A percentile compares a stretch with the other conserved stretches of the same genome.
Evolutionary conservation across 2,329 filamentous ascomycete genomes (phyloP).

Genomic region (Monosporascus cannonballus): DNA sequence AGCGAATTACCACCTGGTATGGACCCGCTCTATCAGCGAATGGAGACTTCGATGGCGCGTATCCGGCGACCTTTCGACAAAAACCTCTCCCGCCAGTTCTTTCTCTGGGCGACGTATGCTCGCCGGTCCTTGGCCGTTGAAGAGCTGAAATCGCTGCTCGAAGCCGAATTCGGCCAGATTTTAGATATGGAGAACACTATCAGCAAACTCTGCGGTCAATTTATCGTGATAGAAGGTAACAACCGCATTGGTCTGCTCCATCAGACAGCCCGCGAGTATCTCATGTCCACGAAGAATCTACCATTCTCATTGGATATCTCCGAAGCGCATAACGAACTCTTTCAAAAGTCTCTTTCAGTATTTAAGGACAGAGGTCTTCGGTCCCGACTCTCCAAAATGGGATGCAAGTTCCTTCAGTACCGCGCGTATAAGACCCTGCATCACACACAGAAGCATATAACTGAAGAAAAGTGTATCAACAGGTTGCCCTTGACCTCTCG

Average conservation of each 20-base stretch:
- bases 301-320: conserved; percentile 1
- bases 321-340: conserved; percentile 1
- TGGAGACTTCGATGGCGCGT: conserved; percentile 4
- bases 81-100: conserved; percentile 1
- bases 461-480: too few species aligned
- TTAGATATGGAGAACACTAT: conserved; percentile 8
- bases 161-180: conserved; percentile 5
- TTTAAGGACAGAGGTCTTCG: conserved; percentile 1
- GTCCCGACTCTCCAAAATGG: neutral
- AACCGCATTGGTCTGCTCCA: conserved; percentile 6
- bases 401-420: conserved; percentile 4
- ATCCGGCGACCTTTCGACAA: conserved; percentile 3
- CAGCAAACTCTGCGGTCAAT: conserved; percentile 9
- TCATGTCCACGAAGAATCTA: neutral
- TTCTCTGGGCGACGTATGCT: conserved; percentile 9
- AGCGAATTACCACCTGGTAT: conserved; percentile 24
- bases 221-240: conserved; percentile 6
- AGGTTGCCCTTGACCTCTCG: too few species aligned
- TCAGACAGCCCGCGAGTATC: conserved; percentile 11
- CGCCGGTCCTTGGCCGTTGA: conserved; percentile 4
- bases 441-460: too few species aligned
- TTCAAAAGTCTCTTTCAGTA: conserved; percentile 1
- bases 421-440: conserved; percentile 1
- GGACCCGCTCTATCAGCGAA: conserved; percentile 13
- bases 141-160: conserved; percentile 6